Percentiles rank a stretch among this genome's conserved stretches.
phyloP scores from a whole-genome alignment of 345 rosid genomes.

The Aquilaria yunnanensis region DNA sequence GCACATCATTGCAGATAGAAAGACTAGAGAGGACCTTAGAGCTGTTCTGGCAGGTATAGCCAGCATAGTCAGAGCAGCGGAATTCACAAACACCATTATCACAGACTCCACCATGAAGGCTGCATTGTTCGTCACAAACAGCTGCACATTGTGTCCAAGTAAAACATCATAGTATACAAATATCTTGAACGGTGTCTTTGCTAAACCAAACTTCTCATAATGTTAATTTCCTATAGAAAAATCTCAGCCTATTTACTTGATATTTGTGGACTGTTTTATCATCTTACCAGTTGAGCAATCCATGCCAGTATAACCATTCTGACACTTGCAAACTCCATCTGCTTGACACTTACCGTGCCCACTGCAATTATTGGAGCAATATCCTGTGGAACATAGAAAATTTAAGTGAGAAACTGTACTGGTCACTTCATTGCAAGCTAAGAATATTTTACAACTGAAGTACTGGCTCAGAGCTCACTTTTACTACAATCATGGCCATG shows the following conservation, averaged over 20 bases:
- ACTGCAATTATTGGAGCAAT: slow-evolving; percentile 82
- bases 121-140: slow-evolving; percentile 96
- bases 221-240: background rate
- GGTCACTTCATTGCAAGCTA: background rate
- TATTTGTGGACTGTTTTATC: background rate
- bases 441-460: background rate
- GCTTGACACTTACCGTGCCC: slow-evolving; percentile 77
- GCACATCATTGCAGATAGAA: slow-evolving; percentile 77
- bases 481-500: slow-evolving; percentile 81
- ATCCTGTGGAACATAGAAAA: slow-evolving; percentile 35
- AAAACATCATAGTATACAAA: background rate
- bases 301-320: slow-evolving; percentile 73
- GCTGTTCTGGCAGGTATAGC: slow-evolving; percentile 96
- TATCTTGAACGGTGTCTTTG: background rate
- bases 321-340: slow-evolving; percentile 70
- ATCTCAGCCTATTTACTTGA: background rate
- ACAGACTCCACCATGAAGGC: slow-evolving; percentile 99
- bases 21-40: slow-evolving; percentile 75
- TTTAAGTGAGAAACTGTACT: slow-evolving; percentile 5
- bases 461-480: slow-evolving; percentile 47
- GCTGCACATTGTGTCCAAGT: slow-evolving; percentile 39
- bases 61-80: slow-evolving; percentile 99
- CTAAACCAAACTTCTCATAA: background rate
- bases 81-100: slow-evolving; percentile 98
- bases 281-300: slow-evolving; percentile 93